Evolutionary conservation across 495 filamentous ascomycete genomes (phyloP), one percentile per base, ranked within the genome.

Genomic region (Mytilinidion resinicola): DNA sequence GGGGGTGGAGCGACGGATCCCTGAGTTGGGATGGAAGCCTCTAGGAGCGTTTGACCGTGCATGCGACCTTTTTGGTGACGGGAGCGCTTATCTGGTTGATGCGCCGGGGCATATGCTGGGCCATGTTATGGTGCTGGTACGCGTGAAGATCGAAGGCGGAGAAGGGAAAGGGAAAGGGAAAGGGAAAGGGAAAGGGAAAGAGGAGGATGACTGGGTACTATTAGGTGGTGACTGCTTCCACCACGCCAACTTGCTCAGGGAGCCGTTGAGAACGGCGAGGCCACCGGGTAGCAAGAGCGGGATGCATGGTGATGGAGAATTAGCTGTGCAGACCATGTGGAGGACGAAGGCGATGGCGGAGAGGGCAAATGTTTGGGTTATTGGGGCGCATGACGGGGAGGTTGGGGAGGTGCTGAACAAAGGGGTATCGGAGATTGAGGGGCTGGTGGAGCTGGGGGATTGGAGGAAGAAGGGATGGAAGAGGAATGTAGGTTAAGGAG

Each of bases 221-320:
- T 38, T 63, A 15, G 60, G 54, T 1, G 60, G 60, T 1, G 60
- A 63, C 25, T 58, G 55, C 42, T 58, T 46, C n/a, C 60, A 63
- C 30, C 60, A 63, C 44, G 55, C 60, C 2, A 17, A 25, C 10
- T 17, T 63, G 19, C 55, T 63, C 41, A 42, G 44, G 33, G 60
- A 63, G 14, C 60, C 60, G 14, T 21, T 37, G 41, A 51, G 55
- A 35, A 63, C 55, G 1, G 60, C 60, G 30, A 47, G 60, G 20
- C 49, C 49, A 20, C 60, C 50, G 9, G 50, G 33, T 36, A 49
- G 55, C 1, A 63, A 53, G 21, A n/a, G 14, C 6, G 20, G 34
- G 9, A 63, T 63, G 60, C 60, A 63, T 48, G 50, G 43, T 2
- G 55, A 63, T 36, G 42, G 49, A 7, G 55, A 51, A 8, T 15